Conservation (phyloP, 2,329 filamentous ascomycete genomes). For the Hirsutella rhossiliensis region DNA sequence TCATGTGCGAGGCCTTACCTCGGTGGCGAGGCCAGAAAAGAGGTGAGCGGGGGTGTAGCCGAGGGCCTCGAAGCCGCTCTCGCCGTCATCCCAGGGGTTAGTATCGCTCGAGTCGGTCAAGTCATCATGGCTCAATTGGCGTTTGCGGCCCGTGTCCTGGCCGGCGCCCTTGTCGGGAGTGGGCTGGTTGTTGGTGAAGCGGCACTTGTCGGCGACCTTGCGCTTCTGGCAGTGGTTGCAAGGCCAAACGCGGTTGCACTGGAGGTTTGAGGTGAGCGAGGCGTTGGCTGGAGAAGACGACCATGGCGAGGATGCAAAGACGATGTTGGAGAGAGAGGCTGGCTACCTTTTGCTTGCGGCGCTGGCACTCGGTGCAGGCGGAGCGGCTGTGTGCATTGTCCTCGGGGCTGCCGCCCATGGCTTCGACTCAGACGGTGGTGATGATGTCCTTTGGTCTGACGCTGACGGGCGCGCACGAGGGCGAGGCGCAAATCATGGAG, state of each 20-base stretch:
- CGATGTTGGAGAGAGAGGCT: not conserved
- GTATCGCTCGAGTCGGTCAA: conserved; percentile 7
- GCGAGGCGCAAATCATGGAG: too few relatives aligned
- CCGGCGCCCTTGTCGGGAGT: conserved; percentile 10
- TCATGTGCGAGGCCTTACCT: conserved; percentile 8
- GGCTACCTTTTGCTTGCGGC: conserved; percentile 28
- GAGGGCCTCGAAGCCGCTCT: conserved; percentile 19
- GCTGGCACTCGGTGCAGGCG: conserved; percentile 31
- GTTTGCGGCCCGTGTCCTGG: conserved; percentile 11
- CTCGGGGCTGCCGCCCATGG: conserved; percentile 5
- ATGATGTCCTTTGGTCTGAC: not conserved
- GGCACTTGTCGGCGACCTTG: conserved; percentile 23
- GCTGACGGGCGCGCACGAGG: too few relatives aligned
- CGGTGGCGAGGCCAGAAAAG: conserved; percentile 14
- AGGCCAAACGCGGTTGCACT: conserved; percentile 28
- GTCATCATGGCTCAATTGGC: conserved; percentile 9
- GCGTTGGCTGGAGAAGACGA: not conserved
- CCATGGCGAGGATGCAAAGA: not conserved
- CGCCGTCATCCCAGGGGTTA: conserved; percentile 13
- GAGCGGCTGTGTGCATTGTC: conserved; percentile 11
- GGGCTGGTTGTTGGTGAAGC: conserved; percentile 15
- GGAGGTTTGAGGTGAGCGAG: not conserved
- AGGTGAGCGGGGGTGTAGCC: conserved; percentile 22
- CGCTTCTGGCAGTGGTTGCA: conserved; percentile 27
- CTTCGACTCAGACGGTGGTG: not conserved